phyloP scores from a whole-genome alignment of 2,329 filamentous ascomycete species.

The Diaporthe citrichinensis region DNA sequence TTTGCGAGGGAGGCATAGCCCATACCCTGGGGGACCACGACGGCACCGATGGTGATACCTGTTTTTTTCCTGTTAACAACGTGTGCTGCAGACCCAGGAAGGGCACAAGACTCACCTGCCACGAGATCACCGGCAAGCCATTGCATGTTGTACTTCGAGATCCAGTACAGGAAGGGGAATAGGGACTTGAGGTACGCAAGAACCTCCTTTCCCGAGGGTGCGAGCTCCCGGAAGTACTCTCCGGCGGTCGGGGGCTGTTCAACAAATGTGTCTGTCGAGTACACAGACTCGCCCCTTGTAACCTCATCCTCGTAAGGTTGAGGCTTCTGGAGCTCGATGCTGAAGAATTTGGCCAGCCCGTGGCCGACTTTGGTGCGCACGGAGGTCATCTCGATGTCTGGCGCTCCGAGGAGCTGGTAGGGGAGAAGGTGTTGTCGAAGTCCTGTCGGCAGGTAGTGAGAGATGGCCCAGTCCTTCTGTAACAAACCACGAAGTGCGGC shows the following conservation, averaged over 20 bases:
- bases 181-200: constrained; percentile 76
- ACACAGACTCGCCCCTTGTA: constrained; percentile 83
- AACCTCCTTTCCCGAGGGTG: constrained; percentile 71
- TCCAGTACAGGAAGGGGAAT: constrained; percentile 94
- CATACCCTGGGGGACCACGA: constrained; percentile 96
- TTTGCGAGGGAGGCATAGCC: constrained; percentile 90
- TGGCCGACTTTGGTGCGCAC: constrained; percentile 75
- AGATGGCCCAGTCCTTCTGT: constrained; percentile 11
- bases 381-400: constrained; percentile 51
- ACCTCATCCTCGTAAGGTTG: constrained; percentile 73
- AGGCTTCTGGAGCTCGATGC: constrained; percentile 83
- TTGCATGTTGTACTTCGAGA: constrained; percentile 86
- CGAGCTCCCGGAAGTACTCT: constrained; percentile 78
- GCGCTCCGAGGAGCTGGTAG: constrained; percentile 25
- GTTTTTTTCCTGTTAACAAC: constrained; percentile 15
- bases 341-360: constrained; percentile 81
- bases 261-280: constrained; percentile 85
- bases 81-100: constrained; percentile 33
- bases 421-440: constrained; percentile 16
- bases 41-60: constrained; percentile 70
- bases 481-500: constrained; percentile 2
- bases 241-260: constrained; percentile 82
- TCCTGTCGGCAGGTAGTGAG: constrained; percentile 3
- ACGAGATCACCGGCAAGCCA: constrained; percentile 93
- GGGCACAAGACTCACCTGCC: constrained; percentile 72